Percentiles rank a stretch among this genome's conserved stretches.
phyloP scores from a whole-genome alignment of 257 asterid species.

The Pogostemon cablin region DNA sequence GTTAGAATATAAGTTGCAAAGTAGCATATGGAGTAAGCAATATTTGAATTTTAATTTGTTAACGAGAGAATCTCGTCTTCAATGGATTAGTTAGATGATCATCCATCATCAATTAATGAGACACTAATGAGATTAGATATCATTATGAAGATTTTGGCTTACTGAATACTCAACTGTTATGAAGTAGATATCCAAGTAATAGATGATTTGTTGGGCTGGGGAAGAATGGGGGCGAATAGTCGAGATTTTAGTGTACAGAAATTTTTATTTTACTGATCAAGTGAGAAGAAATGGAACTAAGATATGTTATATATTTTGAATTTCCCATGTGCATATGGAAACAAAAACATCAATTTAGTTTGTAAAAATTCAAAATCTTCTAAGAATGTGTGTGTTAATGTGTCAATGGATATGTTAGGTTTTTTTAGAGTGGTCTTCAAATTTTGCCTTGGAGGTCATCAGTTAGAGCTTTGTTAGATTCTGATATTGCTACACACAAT shows the following conservation, averaged over 20 bases:
- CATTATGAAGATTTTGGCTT: not conserved
- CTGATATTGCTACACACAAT: slow-evolving; percentile 6
- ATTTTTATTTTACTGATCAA: not conserved
- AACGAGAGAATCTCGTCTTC: slow-evolving; percentile 1
- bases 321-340: not conserved
- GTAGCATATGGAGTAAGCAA: not conserved
- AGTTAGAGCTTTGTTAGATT: not conserved
- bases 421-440: not conserved
- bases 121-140: not conserved
- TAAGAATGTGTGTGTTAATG: not conserved
- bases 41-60: not conserved
- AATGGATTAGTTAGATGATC: not conserved
- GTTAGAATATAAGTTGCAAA: not conserved
- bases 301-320: not conserved
- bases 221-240: not conserved
- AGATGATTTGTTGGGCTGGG: not conserved
- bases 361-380: not conserved
- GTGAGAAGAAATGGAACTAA: not conserved
- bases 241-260: not conserved
- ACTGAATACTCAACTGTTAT: not conserved
- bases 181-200: not conserved
- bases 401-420: not conserved
- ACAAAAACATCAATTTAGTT: not conserved
- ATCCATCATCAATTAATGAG: slow-evolving; percentile 7
- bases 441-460: slow-evolving; percentile 1